Evolutionary conservation across 306 rosid species (phyloP).

Genomic region (Hippophae rhamnoides): DNA sequence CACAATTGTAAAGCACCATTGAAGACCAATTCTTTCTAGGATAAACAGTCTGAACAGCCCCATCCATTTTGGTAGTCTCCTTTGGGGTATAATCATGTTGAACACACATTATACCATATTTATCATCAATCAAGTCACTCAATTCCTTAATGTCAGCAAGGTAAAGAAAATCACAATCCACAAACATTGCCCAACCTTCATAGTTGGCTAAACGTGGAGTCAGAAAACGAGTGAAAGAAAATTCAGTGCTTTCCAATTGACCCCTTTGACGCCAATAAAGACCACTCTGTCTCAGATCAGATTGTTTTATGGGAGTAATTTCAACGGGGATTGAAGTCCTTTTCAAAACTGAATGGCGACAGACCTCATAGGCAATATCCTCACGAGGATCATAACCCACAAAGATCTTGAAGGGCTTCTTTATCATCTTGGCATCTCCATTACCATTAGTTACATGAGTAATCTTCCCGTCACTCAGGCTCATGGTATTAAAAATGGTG

Average conservation of each 20-base stretch:
- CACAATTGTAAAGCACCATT: background rate
- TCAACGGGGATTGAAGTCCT: background rate
- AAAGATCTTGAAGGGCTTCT: constrained; percentile 1
- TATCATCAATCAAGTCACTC: background rate
- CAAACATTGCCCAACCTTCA: constrained; percentile 1
- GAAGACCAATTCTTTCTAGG: constrained; percentile 2
- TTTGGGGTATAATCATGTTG: background rate
- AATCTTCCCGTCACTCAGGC: too few species aligned
- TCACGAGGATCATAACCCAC: background rate
- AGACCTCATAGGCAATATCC: background rate
- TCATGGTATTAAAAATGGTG: too few species aligned
- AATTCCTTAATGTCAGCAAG: background rate
- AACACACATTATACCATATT: constrained; percentile 2
- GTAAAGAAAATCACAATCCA: background rate
- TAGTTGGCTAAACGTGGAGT: background rate
- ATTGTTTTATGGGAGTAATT: background rate
- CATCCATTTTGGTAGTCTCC: background rate
- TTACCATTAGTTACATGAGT: too few species aligned
- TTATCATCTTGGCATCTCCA: too few species aligned
- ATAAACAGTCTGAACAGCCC: background rate
- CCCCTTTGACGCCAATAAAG: constrained; percentile 1
- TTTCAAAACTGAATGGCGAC: background rate
- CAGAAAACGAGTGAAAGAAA: background rate
- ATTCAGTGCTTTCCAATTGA: background rate
- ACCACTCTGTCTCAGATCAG: background rate